Evolutionary conservation across 2,329 filamentous ascomycete species (phyloP).

Genomic region (Lasiodiplodia gonubiensis): DNA sequence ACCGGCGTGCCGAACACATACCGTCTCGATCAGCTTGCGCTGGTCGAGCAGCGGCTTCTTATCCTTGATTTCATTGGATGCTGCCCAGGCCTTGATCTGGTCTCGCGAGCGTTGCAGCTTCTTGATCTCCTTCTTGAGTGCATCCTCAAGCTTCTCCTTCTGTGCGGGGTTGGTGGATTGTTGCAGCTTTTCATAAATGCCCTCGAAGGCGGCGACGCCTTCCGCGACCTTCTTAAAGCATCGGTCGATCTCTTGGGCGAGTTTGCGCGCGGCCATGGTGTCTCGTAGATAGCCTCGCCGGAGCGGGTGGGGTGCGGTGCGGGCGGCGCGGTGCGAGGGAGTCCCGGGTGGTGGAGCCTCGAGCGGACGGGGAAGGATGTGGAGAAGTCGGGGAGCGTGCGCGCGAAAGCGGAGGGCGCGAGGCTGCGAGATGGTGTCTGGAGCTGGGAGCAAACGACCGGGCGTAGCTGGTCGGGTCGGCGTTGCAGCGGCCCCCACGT

Average conservation of each 20-base stretch:
- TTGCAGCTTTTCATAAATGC: constrained; percentile 97
- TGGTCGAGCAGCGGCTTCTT: constrained; percentile 94
- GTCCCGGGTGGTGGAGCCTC: constrained; percentile 1
- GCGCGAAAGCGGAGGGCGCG: constrained; percentile 15
- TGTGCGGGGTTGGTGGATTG: constrained; percentile 90
- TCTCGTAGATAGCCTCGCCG: constrained; percentile 41
- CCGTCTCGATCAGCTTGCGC: constrained; percentile 95
- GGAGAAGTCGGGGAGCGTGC: not conserved
- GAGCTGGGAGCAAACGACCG: constrained; percentile 23
- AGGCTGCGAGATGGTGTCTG: constrained; percentile 18
- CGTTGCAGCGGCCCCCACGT: constrained; percentile 21
- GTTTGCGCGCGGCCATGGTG: constrained; percentile 92
- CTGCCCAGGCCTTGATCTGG: constrained; percentile 99
- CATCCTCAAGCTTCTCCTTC: constrained; percentile 98
- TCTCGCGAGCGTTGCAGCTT: constrained; percentile 96
- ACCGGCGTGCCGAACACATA: constrained; percentile 53
- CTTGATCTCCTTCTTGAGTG: constrained; percentile 99
- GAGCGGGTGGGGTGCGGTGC: constrained; percentile 31
- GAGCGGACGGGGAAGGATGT: not conserved
- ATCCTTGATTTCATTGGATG: constrained; percentile 99
- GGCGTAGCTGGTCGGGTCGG: constrained; percentile 25
- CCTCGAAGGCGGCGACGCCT: constrained; percentile 89
- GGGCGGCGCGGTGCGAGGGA: constrained; percentile 7
- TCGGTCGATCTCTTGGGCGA: constrained; percentile 98
- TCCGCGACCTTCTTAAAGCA: constrained; percentile 99